phyloP scores from a whole-genome alignment of 176 grass and related monocot species.

The Musa troglodytarum region DNA sequence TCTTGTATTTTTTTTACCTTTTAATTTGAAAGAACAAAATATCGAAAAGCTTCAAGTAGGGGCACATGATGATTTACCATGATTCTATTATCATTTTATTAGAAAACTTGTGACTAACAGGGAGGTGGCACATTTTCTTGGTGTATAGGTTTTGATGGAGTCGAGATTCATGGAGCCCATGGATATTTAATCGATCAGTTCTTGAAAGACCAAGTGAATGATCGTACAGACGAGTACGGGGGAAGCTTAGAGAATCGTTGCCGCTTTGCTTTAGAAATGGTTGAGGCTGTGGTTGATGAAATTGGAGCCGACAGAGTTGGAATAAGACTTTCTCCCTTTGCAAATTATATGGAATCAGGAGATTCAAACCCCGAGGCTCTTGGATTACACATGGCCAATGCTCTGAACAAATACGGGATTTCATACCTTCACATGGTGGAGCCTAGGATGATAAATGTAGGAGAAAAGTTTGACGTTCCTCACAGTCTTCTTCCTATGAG shows the following conservation, averaged over 20 bases:
- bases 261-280: constrained; percentile 54
- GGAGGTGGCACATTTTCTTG: background rate
- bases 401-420: constrained; percentile 48
- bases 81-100: background rate
- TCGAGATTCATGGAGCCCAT: constrained; percentile 77
- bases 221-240: constrained; percentile 55
- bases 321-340: constrained; percentile 65
- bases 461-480: constrained; percentile 36
- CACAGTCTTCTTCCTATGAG: constrained; percentile 40
- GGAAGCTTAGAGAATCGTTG: constrained; percentile 68
- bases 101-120: background rate
- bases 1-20: background rate
- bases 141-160: constrained; percentile 68
- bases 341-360: constrained; percentile 28
- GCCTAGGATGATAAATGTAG: constrained; percentile 37
- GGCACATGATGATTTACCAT: background rate
- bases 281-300: constrained; percentile 50
- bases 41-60: background rate
- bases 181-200: constrained; percentile 84
- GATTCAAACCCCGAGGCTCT: constrained; percentile 57
- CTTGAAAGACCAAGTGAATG: constrained; percentile 63
- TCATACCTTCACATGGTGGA: constrained; percentile 59
- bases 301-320: constrained; percentile 65
- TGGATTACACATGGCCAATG: constrained; percentile 52
- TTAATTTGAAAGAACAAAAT: no score